These are phyloP conservation scores for Blechomonas ayalai DNA, from an alignment of 208 protist species.

Conservation along the genomic window DNA sequence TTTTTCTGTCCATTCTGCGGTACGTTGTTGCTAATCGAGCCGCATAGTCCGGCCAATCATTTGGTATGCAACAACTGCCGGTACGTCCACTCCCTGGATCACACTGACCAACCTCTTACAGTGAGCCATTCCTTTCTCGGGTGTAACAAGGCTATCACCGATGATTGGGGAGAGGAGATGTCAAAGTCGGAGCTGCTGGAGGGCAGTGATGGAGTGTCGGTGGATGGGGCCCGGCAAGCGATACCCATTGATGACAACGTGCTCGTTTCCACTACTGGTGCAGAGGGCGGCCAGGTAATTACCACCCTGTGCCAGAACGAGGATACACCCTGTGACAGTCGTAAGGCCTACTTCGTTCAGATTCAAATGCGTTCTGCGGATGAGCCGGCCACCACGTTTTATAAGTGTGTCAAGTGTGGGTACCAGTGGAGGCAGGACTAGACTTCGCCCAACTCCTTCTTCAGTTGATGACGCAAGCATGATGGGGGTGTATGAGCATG, in stretches of 20 bases:
- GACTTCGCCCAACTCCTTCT: no score
- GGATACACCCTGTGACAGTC: constrained; percentile 64
- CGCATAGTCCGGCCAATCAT: constrained; percentile 19
- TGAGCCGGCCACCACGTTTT: constrained; percentile 97
- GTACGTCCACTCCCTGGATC: constrained; percentile 38
- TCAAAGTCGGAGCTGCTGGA: neutral
- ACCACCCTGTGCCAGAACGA: constrained; percentile 78
- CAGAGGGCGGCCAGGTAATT: constrained; percentile 79
- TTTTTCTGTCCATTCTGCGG: constrained; percentile 90
- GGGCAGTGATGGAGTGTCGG: neutral
- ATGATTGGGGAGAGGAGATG: constrained; percentile 7
- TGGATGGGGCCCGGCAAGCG: neutral
- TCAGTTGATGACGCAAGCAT: neutral
- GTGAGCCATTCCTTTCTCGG: constrained; percentile 48
- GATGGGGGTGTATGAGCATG: no score
- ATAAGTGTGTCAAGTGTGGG: constrained; percentile 92
- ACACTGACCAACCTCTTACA: constrained; percentile 24
- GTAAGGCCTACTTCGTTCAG: constrained; percentile 92
- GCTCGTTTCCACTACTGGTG: constrained; percentile 6
- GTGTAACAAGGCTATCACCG: constrained; percentile 41
- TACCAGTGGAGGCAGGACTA: constrained; percentile 90
- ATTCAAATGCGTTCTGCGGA: constrained; percentile 97
- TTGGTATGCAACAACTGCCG: constrained; percentile 68
- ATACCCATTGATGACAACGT: neutral
- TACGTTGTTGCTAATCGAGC: constrained; percentile 65